Evolutionary conservation across 2,329 filamentous ascomycete species (phyloP).

Genomic region (Lasiodiplodia gonubiensis): DNA sequence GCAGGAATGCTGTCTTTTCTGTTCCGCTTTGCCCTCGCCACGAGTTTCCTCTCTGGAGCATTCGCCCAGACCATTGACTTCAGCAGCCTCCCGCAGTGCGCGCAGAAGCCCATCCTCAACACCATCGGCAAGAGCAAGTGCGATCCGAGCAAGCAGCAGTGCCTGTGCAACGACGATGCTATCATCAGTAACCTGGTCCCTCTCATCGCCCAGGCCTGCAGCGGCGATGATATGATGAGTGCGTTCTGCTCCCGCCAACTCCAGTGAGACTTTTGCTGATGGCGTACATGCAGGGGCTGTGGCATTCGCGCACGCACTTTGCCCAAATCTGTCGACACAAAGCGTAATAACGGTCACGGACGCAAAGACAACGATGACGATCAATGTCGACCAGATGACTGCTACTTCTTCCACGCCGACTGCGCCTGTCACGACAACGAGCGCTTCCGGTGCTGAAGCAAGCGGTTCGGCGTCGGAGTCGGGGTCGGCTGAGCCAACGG

Average conservation of each 20-base stretch:
- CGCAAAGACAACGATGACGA: background rate
- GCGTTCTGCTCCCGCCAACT: background rate
- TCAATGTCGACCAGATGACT: background rate
- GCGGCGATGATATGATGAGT: slow-evolving; percentile 15
- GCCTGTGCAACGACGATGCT: slow-evolving; percentile 20
- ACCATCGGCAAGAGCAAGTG: slow-evolving; percentile 25
- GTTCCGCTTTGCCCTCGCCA: background rate
- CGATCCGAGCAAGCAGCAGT: slow-evolving; percentile 24
- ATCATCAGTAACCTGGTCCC: slow-evolving; percentile 6
- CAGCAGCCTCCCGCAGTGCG: slow-evolving; percentile 24
- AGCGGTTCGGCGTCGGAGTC: background rate
- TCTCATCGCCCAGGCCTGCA: slow-evolving; percentile 6
- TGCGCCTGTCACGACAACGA: background rate
- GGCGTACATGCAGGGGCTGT: background rate
- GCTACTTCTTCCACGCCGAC: background rate
- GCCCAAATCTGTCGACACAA: slow-evolving; percentile 10
- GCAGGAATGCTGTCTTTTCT: slow-evolving; percentile 22
- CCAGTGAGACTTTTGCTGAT: background rate
- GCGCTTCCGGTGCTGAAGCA: background rate
- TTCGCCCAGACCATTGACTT: slow-evolving; percentile 7
- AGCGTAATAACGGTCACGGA: slow-evolving; percentile 7
- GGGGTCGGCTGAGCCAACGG: background rate
- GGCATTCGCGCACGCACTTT: slow-evolving; percentile 2
- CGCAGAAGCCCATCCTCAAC: slow-evolving; percentile 21
- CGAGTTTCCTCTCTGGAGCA: background rate